phyloP scores from a whole-genome alignment of 345 rosid genomes.

The Arabidopsis thaliana region DNA sequence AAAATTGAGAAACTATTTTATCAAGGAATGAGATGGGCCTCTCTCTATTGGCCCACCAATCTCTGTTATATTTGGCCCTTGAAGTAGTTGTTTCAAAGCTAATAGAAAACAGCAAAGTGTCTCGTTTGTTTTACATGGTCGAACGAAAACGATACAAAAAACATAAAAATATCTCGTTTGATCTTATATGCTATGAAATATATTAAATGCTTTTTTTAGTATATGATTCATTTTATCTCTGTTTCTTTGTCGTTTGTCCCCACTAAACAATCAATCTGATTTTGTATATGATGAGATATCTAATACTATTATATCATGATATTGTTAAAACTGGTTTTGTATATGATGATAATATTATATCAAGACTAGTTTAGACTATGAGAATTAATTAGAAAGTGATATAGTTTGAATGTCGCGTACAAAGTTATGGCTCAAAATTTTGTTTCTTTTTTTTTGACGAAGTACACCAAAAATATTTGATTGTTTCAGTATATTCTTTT shows the following conservation, averaged over 20 bases:
- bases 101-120: constrained; percentile 41
- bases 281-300: constrained; percentile 1
- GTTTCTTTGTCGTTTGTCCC: constrained; percentile 36
- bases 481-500: background rate
- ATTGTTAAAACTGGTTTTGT: background rate
- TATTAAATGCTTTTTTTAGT: constrained; percentile 17
- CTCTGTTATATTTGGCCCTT: constrained; percentile 35
- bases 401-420: background rate
- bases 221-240: constrained; percentile 24
- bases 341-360: background rate
- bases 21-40: constrained; percentile 36
- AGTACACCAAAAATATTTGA: background rate
- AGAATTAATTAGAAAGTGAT: background rate
- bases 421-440: background rate
- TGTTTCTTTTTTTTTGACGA: background rate
- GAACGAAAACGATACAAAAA: constrained; percentile 39
- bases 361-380: constrained; percentile 5
- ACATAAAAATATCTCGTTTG: constrained; percentile 25
- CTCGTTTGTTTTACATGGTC: constrained; percentile 47
- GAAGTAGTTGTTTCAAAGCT: constrained; percentile 36
- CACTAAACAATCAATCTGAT: constrained; percentile 14
- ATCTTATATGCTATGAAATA: constrained; percentile 27
- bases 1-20: background rate
- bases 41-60: constrained; percentile 38
- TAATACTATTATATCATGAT: too few species aligned